Conservation (phyloP, 169 alveolate genomes). For the Besnoitia besnoiti region DNA sequence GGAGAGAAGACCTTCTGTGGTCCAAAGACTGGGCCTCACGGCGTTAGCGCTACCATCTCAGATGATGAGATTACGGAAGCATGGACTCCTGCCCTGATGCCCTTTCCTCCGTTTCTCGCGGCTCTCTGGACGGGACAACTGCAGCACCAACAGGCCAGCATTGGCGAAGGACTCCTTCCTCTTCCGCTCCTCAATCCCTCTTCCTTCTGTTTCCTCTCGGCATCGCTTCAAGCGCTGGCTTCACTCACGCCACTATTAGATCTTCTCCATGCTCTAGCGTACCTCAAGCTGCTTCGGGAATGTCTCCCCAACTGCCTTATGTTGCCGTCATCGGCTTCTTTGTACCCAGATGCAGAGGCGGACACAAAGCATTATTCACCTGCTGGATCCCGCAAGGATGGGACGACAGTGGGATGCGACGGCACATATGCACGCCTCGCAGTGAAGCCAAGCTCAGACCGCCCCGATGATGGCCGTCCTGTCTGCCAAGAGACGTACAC, state of each 20-base stretch:
- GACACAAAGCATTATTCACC: no score
- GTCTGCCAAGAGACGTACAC: no score
- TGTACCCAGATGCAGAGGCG: no score
- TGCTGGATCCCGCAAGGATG: no score
- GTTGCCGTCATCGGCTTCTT: no score
- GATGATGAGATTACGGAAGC: neutral
- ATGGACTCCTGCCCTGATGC: neutral
- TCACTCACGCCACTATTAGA: neutral
- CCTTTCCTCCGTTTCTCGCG: constrained; percentile 4
- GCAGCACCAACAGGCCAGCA: neutral
- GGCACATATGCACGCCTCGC: no score
- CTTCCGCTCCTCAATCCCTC: constrained; percentile 31
- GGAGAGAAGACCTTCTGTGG: no score
- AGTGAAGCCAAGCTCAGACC: no score
- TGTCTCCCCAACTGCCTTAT: neutral
- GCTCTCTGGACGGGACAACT: neutral
- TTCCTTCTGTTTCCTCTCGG: constrained; percentile 29
- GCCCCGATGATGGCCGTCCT: no score
- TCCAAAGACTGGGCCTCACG: no score
- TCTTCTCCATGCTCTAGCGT: neutral
- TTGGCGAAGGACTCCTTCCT: neutral
- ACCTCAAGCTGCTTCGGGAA: neutral
- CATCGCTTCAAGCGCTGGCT: constrained; percentile 34
- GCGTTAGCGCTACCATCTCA: no score
- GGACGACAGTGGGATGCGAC: no score